Conservation (phyloP, 805 yeast genomes). For the Zygotorulaspora chibaensis region DNA sequence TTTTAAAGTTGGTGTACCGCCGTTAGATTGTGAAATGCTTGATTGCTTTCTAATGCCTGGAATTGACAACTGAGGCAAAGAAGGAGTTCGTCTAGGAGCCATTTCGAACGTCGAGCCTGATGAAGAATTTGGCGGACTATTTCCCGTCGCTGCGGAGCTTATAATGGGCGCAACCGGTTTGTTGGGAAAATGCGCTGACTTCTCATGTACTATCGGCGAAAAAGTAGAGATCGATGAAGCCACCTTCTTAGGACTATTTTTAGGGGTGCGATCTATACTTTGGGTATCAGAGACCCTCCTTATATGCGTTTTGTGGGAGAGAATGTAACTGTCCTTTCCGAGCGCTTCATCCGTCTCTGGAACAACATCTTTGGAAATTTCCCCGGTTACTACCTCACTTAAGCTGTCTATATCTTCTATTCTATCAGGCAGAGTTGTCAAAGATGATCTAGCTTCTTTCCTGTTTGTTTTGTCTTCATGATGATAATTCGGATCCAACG, state of each 20-base stretch:
- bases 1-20: slow-evolving; percentile 22
- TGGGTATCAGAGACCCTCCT: slow-evolving; percentile 30
- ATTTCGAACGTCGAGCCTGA: slow-evolving; percentile 18
- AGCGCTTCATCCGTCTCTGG: slow-evolving; percentile 6
- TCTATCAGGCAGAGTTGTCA: slow-evolving; percentile 16
- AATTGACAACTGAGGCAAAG: slow-evolving; percentile 31
- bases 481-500: slow-evolving; percentile 6
- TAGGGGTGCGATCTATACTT: slow-evolving; percentile 28
- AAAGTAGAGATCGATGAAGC: not conserved
- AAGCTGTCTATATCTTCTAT: slow-evolving; percentile 25
- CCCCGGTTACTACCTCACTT: slow-evolving; percentile 17
- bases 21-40: slow-evolving; percentile 17
- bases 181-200: not conserved
- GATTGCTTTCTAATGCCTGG: slow-evolving; percentile 26
- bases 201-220: slow-evolving; percentile 8
- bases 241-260: slow-evolving; percentile 20
- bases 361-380: slow-evolving; percentile 21
- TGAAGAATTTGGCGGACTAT: slow-evolving; percentile 11
- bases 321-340: slow-evolving; percentile 15
- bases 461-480: slow-evolving; percentile 4
- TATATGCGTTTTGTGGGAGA: slow-evolving; percentile 23
- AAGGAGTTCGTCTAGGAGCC: slow-evolving; percentile 26
- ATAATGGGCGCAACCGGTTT: slow-evolving; percentile 9
- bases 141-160: slow-evolving; percentile 4
- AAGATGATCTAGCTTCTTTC: not conserved